Base-by-base conservation (phyloP, 768 basidiomycete species). In the Ephemerocybe angulata region DNA sequence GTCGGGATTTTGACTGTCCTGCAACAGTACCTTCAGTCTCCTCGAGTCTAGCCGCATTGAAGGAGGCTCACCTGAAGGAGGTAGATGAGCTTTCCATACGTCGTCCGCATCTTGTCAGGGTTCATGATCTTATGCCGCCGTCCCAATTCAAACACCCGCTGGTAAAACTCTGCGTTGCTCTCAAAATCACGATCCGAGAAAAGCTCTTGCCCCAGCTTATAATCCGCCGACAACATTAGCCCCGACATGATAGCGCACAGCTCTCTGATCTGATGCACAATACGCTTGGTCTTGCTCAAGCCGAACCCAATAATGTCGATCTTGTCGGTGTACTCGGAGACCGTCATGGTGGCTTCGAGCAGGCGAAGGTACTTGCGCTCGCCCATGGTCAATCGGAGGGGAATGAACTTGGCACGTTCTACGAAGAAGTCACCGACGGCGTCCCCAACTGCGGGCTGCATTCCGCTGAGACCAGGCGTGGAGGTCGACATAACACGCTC, bases 121-220 rank as follows among this genome's bases (percentile, higher is more conserved):
- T 93, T 93, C 88, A 89, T 91, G 64, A 93, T 93, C 68, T 93
- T 93, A 65, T 92, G 88, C 55, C 90, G 78, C 48, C 90, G 76
- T 19, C 91, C 90, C 22, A 93, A 78, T 70, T 93, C 90, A 59
- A 93, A 93, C 24, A 92, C 77, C 13, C 76, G 70, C 62, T 90
- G 88, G 63, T 87, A 93, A 64, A 93, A 93, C 7, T 85, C 83
- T 17, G 82, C 83, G 62, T 93, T 93, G 13, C 82, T 76, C 56
- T 87, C 76, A 64, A 93, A 93, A 66, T 93, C 88, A 21, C 88
- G 82, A 58, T 90, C 87, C 37, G 81, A 72, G 67, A 93, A 93
- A 15, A 93, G 78, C 58, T 91, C 87, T 61, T 93, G 90, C n/a
- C 91, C 91, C 58, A 82, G 80, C 68, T 90, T 93, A 67, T 93